phyloP scores from a whole-genome alignment of 106 monocot genomes.

The Dioscorea zingiberensis region DNA sequence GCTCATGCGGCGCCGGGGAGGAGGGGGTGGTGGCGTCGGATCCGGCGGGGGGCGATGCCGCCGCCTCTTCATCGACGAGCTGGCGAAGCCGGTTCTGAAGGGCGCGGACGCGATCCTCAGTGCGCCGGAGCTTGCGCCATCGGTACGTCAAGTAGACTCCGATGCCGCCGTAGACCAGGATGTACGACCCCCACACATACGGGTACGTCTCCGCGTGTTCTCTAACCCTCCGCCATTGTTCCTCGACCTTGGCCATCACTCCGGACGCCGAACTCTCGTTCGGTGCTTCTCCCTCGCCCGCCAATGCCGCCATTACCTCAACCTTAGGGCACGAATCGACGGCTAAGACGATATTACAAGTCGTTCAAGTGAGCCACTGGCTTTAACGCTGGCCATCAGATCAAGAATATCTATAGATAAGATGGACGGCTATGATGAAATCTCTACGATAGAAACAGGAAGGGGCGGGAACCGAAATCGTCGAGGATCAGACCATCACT shows the following conservation, averaged over 20 bases:
- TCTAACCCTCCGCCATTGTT: slow-evolving; percentile 48
- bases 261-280: slow-evolving; percentile 1
- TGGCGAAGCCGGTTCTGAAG: slow-evolving; percentile 61
- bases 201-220: slow-evolving; percentile 96
- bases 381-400: too few relatives aligned
- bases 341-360: too few relatives aligned
- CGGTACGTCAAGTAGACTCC: slow-evolving; percentile 45
- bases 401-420: too few relatives aligned
- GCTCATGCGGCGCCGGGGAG: not conserved
- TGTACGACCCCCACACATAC: slow-evolving; percentile 91
- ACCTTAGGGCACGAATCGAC: not conserved
- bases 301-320: not conserved
- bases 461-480: not conserved
- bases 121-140: slow-evolving; percentile 83
- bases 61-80: slow-evolving; percentile 53
- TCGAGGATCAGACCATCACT: too few relatives aligned
- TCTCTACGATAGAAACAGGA: too few relatives aligned
- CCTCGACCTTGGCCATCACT: slow-evolving; percentile 31
- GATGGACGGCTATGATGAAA: too few relatives aligned
- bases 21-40: not conserved
- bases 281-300: not conserved
- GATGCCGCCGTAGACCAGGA: slow-evolving; percentile 80
- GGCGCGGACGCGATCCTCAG: slow-evolving; percentile 60
- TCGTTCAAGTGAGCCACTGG: too few relatives aligned
- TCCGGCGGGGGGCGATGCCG: slow-evolving; percentile 6